Base-by-base conservation (phyloP, 2,329 filamentous ascomycete genomes). In the Trichoderma sp. region DNA sequence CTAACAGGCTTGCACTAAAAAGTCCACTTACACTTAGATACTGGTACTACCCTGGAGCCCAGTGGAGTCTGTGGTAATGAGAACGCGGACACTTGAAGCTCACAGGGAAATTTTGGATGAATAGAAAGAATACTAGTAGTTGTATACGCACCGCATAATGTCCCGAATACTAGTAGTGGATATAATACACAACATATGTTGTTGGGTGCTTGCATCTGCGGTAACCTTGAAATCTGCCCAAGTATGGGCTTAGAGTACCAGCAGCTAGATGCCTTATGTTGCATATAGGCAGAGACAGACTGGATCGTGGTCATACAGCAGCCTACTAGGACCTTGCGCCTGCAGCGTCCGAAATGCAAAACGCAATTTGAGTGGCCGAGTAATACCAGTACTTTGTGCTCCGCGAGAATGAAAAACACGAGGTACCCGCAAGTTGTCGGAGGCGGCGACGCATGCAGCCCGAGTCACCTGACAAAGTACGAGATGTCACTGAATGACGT, bases 401-500 rank as follows among this genome's bases (percentile, higher is more conserved):
- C 43, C 43, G 43, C n/a, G 21, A 43, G 16, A 43, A n/a, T 43
- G n/a, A 46, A 46, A 21, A 49, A 11, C 18, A 24, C 46, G 46
- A 49, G n/a, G 46, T 49, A 24, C 54, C 63, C 63, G 43, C 63
- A 49, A 39, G 37, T 56, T 18, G 37, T 18, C 16, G 39, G 63
- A 28, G 39, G n/a, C 28, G 39, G n/a, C 28, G 63, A 39, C 21
- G 63, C 63, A 66, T 66, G 37, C 43, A 16, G 7, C 28, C 10
- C 18, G 18, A 21, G 63, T 66, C 63, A 66, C 52, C 63, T 66
- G 63, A 66, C 54, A 54, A 18, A 4, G n/a, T 64, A 43, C 18
- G 7, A 43, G 60, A 51, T 66, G 63, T 66, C 63, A 59, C 61
- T 37, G 37, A n/a, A 66, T 66, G 63, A 66, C 63, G 63, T 66